Evolutionary conservation across 2,329 filamentous ascomycete species (phyloP).

Genomic region (Teratosphaeria pseudoeucalypti): DNA sequence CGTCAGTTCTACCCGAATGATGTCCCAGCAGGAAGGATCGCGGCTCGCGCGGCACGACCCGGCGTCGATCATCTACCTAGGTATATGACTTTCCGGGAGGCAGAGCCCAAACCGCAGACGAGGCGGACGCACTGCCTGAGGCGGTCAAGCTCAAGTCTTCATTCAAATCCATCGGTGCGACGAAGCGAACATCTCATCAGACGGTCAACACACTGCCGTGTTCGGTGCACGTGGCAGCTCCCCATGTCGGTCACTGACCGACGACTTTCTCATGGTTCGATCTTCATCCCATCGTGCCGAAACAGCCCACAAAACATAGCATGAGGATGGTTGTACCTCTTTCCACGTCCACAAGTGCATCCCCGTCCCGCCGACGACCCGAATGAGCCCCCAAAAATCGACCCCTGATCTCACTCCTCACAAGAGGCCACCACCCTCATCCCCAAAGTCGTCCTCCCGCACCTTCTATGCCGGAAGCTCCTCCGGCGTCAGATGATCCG

Average conservation of each 20-base stretch:
- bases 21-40: background rate
- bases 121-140: background rate
- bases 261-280: too few relatives aligned
- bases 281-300: too few relatives aligned
- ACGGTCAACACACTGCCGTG: background rate
- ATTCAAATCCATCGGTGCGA: background rate
- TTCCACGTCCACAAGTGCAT: too few relatives aligned
- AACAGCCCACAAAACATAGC: too few relatives aligned
- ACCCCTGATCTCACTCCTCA: background rate
- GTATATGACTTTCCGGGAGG: background rate
- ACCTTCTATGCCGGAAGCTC: conserved; percentile 32
- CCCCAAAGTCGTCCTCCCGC: conserved; percentile 23
- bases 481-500: conserved; percentile 33
- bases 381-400: too few relatives aligned
- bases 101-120: background rate
- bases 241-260: background rate
- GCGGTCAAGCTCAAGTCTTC: background rate
- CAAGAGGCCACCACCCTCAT: conserved; percentile 23
- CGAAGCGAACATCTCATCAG: background rate
- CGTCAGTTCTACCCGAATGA: background rate
- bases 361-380: background rate
- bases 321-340: too few relatives aligned
- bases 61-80: too few relatives aligned
- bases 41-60: background rate
- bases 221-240: background rate